Evolutionary conservation across 148 eudicot genomes (phyloP).

Genomic region (Silene uniflora): DNA sequence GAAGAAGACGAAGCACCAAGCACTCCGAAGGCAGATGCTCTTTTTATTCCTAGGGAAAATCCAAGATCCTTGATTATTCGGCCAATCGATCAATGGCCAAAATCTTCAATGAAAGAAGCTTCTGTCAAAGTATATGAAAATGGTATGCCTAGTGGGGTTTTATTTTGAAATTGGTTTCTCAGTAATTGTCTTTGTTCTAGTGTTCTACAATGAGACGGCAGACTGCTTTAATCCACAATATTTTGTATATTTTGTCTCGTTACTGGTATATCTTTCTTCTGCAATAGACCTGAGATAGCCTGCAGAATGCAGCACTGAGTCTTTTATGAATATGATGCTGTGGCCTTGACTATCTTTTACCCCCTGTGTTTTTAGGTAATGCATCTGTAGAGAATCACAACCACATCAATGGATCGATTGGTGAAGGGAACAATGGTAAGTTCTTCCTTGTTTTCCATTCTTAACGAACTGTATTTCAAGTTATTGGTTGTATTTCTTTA

Average conservation of each 20-base stretch:
- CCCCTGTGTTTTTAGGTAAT: constrained; percentile 36
- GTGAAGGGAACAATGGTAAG: constrained; percentile 49
- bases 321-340: background rate
- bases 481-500: background rate
- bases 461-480: background rate
- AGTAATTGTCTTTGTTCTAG: background rate
- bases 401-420: constrained; percentile 39
- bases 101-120: constrained; percentile 39
- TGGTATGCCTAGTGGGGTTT: constrained; percentile 40
- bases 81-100: constrained; percentile 73
- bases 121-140: constrained; percentile 42
- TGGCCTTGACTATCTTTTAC: background rate
- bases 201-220: background rate
- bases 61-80: constrained; percentile 89
- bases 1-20: constrained; percentile 79
- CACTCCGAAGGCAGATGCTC: constrained; percentile 90
- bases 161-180: background rate
- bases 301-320: background rate
- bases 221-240: background rate
- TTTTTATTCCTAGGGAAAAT: constrained; percentile 88
- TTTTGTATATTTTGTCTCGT: background rate
- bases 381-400: constrained; percentile 25
- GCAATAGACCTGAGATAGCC: background rate
- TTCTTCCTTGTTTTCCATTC: constrained; percentile 13
- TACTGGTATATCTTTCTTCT: background rate